Evolutionary conservation across 768 basidiomycete genomes (phyloP).

Genomic region (Ramaria sp.): DNA sequence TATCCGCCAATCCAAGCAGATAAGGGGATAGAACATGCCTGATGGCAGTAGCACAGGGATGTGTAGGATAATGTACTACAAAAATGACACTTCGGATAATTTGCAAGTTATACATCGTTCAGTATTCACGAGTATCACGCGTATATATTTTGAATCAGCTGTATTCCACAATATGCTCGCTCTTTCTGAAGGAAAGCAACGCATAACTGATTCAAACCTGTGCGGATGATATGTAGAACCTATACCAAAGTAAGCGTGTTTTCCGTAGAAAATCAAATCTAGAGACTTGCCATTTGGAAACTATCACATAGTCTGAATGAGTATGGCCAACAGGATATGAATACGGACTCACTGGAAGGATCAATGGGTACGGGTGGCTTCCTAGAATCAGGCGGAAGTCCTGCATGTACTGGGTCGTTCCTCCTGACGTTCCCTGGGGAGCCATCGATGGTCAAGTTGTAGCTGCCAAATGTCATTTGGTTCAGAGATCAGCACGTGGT

Average conservation of each 20-base stretch:
- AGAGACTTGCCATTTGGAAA: slow-evolving; percentile 58
- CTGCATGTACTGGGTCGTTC: slow-evolving; percentile 52
- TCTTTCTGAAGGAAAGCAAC: background rate
- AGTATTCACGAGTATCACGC: too few relatives aligned
- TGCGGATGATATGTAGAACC: slow-evolving; percentile 85
- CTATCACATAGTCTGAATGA: slow-evolving; percentile 24
- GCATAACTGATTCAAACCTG: slow-evolving; percentile 41
- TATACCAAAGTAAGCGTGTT: background rate
- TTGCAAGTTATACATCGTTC: background rate
- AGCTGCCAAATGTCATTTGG: slow-evolving; percentile 32
- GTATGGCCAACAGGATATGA: background rate
- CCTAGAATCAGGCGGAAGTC: slow-evolving; percentile 68
- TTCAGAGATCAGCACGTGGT: slow-evolving; percentile 1
- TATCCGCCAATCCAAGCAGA: slow-evolving; percentile 63
- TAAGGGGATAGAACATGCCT: slow-evolving; percentile 11
- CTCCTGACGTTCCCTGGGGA: slow-evolving; percentile 59
- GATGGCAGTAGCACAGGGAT: slow-evolving; percentile 71
- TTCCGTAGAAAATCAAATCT: background rate
- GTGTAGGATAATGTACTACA: slow-evolving; percentile 37
- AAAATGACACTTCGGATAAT: background rate
- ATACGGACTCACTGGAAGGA: slow-evolving; percentile 59
- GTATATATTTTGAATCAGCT: background rate
- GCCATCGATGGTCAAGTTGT: slow-evolving; percentile 67
- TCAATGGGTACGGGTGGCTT: slow-evolving; percentile 84
- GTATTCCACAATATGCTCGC: background rate